Percentiles rank a stretch among this genome's conserved stretches.
Evolutionary conservation across 139 green algal species (phyloP).

Genomic region (Tetradesmus obliquus): DNA sequence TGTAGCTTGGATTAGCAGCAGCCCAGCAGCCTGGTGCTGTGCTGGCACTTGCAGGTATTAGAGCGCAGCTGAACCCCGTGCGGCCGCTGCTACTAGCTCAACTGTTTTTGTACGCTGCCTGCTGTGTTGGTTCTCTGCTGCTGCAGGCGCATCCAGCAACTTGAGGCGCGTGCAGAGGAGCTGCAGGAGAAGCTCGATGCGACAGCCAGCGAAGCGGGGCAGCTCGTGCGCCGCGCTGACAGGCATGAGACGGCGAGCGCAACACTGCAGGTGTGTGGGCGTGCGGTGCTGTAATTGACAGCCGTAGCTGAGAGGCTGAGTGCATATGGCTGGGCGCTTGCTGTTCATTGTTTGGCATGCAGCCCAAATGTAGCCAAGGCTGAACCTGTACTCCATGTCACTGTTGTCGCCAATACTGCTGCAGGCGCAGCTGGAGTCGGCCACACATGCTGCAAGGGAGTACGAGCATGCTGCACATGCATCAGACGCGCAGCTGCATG

Average conservation of each 20-base stretch:
- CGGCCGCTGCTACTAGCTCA: too few relatives aligned
- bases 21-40: not conserved
- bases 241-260: slow-evolving; percentile 47
- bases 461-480: slow-evolving; percentile 28
- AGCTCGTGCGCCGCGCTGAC: slow-evolving; percentile 57
- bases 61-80: too few relatives aligned
- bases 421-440: slow-evolving; percentile 47
- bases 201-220: slow-evolving; percentile 47
- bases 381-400: too few relatives aligned
- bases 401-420: not conserved
- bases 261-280: not conserved
- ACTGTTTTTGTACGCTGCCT: not conserved
- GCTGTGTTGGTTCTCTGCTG: not conserved
- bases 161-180: slow-evolving; percentile 52
- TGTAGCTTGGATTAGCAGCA: not conserved
- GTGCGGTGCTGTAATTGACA: not conserved
- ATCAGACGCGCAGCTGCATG: slow-evolving; percentile 41
- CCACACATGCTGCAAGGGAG: slow-evolving; percentile 24
- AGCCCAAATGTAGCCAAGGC: not conserved
- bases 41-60: too few relatives aligned
- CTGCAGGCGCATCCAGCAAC: slow-evolving; percentile 50
- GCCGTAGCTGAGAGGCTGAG: slow-evolving; percentile 43
- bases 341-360: not conserved
- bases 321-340: not conserved
- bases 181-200: slow-evolving; percentile 36